These are phyloP conservation scores for Nicotiana sylvestris DNA, from an alignment of 257 asterid genomes.

Conservation along the genomic window DNA sequence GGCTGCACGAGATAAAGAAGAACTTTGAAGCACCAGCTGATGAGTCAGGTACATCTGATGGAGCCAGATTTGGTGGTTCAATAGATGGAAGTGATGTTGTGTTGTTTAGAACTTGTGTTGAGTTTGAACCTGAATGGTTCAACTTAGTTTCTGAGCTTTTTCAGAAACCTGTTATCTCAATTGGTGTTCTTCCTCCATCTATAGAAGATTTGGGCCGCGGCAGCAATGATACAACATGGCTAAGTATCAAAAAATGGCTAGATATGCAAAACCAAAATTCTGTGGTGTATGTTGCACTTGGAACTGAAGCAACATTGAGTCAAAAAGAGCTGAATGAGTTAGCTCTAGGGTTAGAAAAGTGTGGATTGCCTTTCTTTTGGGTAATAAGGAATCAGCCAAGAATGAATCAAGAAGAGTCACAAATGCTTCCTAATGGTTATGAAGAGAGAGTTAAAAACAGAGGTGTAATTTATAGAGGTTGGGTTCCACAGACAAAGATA, in stretches of 20 bases:
- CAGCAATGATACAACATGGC: constrained; percentile 32
- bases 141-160: constrained; percentile 40
- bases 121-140: constrained; percentile 81
- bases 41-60: constrained; percentile 60
- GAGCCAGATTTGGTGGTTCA: constrained; percentile 46
- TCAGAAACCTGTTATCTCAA: constrained; percentile 53
- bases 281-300: constrained; percentile 73
- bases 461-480: constrained; percentile 37
- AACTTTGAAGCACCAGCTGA: constrained; percentile 60
- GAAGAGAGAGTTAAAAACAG: constrained; percentile 29
- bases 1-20: constrained; percentile 54
- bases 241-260: constrained; percentile 44
- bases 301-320: constrained; percentile 61
- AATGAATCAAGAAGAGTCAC: constrained; percentile 15
- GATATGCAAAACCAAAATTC: constrained; percentile 36
- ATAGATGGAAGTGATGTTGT: constrained; percentile 54
- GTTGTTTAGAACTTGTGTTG: constrained; percentile 54
- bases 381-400: constrained; percentile 44
- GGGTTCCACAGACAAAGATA: constrained; percentile 82
- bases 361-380: constrained; percentile 76
- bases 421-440: constrained; percentile 59
- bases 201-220: constrained; percentile 3
- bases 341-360: constrained; percentile 64
- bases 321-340: constrained; percentile 42
- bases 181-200: constrained; percentile 52